Conservation (phyloP, 176 grass and related monocot species). For the Eragrostis curvula region DNA sequence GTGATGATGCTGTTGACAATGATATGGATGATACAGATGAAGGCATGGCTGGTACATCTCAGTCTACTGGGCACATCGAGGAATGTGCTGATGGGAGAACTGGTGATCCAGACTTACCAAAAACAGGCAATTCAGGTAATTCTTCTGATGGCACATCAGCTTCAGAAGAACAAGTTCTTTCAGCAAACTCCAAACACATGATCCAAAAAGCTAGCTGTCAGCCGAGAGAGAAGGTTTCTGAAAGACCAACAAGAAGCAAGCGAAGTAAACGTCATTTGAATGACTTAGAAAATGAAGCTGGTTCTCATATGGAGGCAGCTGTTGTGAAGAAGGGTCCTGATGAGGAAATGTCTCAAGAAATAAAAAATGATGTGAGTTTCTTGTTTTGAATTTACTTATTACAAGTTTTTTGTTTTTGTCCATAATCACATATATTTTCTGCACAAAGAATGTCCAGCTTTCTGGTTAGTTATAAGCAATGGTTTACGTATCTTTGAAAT, state of each 20-base stretch:
- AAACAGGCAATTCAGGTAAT: slow-evolving; percentile 16
- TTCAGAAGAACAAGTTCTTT: slow-evolving; percentile 45
- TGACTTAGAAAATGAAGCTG: slow-evolving; percentile 33
- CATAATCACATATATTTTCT: slow-evolving; percentile 21
- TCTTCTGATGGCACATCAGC: slow-evolving; percentile 13
- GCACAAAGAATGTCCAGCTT: slow-evolving; percentile 4
- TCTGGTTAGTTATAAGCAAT: slow-evolving; percentile 9
- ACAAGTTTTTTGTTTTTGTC: slow-evolving; percentile 22
- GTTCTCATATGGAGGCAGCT: slow-evolving; percentile 27
- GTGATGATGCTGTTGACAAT: slow-evolving; percentile 38
- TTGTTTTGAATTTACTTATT: slow-evolving; percentile 26
- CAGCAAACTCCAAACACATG: slow-evolving; percentile 15
- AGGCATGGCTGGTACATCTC: slow-evolving; percentile 23
- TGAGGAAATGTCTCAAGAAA: slow-evolving; percentile 47
- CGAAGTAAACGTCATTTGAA: slow-evolving; percentile 11
- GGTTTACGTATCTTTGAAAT: slow-evolving; percentile 14
- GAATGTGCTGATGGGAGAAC: slow-evolving; percentile 8
- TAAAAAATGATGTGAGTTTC: slow-evolving; percentile 67
- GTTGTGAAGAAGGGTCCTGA: slow-evolving; percentile 37
- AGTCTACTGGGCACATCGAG: slow-evolving; percentile 25
- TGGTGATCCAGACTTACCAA: slow-evolving; percentile 21
- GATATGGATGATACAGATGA: slow-evolving; percentile 38
- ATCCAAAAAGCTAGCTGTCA: slow-evolving; percentile 21
- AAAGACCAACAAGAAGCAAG: slow-evolving; percentile 12
- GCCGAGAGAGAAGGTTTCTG: slow-evolving; percentile 3